Evolutionary conservation across 2,329 filamentous ascomycete species (phyloP), one percentile per base, ranked within the genome.

Genomic region (Periconia sp.): DNA sequence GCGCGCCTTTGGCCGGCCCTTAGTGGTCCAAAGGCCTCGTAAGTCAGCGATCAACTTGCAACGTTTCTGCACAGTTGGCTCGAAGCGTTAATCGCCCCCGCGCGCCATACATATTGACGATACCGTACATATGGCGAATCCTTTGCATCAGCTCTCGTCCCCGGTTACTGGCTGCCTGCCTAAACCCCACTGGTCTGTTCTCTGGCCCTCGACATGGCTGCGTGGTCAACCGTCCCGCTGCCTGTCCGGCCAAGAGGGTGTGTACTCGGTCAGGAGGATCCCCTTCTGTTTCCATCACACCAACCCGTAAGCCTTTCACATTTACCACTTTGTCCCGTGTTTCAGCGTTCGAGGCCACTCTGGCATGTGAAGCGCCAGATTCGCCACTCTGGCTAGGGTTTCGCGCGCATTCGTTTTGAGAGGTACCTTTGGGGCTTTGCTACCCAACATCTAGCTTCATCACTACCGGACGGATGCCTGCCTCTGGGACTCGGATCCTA

Each of bases 1-100:
- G 43, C 54, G 54, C 48, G 43, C 40, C 38, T 31, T 36, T 33
- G 23, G 32, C 37, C 34, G 39, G 36, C n/a, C 45, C 28, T 61
- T 49, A 55, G 36, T 62, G 54, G 58, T 29, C 34, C 36, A 23
- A 28, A 21, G 30, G 31, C 49, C 50, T 59, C 56, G 56, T 52
- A 53, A 47, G 46, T 50, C 56, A 56, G 52, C 56, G 40, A 48
- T 59, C 48, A 50, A 57, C 50, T 52, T 47, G 49, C 58, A 52
- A 66, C 51, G 44, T 48, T 50, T 43, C 62, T 66, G 65, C 65
- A 61, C 37, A 46, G 46, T 49, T 42, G 43, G 49, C 65, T 64
- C 54, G 46, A 67, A 65, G 35, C 33, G 60, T 64, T 50, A 16
- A 48, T 47, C 30, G 59, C 48, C 59, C 61, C 65, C 56, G 63